Conservation (phyloP, 805 yeast genomes). For the Sugiyamaella chiloensis region DNA sequence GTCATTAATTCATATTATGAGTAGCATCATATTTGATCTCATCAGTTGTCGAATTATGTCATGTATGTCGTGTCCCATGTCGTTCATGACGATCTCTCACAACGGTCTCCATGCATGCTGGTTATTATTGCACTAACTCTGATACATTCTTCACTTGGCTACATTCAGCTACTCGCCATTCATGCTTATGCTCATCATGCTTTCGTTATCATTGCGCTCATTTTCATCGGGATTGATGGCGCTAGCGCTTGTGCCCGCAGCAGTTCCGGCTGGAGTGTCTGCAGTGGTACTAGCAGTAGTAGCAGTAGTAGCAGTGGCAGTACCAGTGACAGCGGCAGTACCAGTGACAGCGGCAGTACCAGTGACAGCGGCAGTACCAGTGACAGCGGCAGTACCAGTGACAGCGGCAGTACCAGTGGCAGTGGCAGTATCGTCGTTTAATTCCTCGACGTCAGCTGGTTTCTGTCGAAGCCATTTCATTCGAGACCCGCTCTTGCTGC, state of each 20-base stretch:
- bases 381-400: conserved; percentile 4
- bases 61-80: no score
- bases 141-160: no score
- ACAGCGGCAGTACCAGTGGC: no score
- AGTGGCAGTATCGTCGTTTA: conserved; percentile 44
- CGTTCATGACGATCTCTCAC: no score
- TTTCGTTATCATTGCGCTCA: conserved; percentile 33
- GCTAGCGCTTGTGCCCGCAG: not conserved
- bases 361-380: not conserved
- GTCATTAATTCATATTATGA: no score
- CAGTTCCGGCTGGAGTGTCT: not conserved
- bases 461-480: conserved; percentile 90
- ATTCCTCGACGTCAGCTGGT: conserved; percentile 62
- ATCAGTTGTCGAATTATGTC: no score
- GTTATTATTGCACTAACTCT: no score
- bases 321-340: conserved; percentile 1
- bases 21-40: no score
- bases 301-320: conserved; percentile 7
- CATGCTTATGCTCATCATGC: conserved; percentile 21
- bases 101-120: no score
- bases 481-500: conserved; percentile 80
- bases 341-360: conserved; percentile 1
- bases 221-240: conserved; percentile 12
- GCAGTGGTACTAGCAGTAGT: no score
- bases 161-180: conserved; percentile 15